Base-by-base conservation (phyloP, 306 rosid species). In the Pterocarpus santalinus region DNA sequence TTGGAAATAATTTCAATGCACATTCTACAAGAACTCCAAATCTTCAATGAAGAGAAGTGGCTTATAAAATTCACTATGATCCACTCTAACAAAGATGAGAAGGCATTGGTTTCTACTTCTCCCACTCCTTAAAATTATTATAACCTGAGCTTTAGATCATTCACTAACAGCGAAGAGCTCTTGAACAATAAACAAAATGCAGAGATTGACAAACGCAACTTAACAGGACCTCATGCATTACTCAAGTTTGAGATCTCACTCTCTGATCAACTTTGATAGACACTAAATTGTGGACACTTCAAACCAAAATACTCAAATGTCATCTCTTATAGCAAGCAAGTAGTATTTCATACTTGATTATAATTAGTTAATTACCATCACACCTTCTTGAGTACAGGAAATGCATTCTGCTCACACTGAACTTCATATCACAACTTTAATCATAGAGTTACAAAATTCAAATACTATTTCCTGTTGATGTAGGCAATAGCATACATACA, bases 341-440 rank as follows among this genome's bases (percentile, higher is more conserved):
- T 9, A 11, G 14, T n/a, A 4, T 43, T 8, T 5, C 44, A 65
- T 46, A 43, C 69, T 68, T 32, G 82, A 57, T 8, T 8, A 55
- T 46, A 16, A 36, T 16, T 56, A 56, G 28, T 22, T 22, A 1
- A 22, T 22, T 22, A 22, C 32, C 62, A 56, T 56, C 30, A 56
- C 4, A 16, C 8, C 32, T 56, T 57, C 69, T 30, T 41, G 49
- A 78, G 66, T 76, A 78, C 5, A 39, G 15, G 44, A 55, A 69
- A 34, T 17, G 15, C 49, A 36, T 9, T 46, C 35, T 55, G 12
- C 33, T 55, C 30, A 36, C 41, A 12, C 30, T 65, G 46, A 39
- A 6, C 62, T 72, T 77, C 44, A 38, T 17, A 36, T 44, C 70
- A 69, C 15, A 57, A 69, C 71, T 16, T 58, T 8, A 46, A 69